Evolutionary conservation across 176 grass and related monocot species (phyloP).

Genomic region (Hordeum marinum): DNA sequence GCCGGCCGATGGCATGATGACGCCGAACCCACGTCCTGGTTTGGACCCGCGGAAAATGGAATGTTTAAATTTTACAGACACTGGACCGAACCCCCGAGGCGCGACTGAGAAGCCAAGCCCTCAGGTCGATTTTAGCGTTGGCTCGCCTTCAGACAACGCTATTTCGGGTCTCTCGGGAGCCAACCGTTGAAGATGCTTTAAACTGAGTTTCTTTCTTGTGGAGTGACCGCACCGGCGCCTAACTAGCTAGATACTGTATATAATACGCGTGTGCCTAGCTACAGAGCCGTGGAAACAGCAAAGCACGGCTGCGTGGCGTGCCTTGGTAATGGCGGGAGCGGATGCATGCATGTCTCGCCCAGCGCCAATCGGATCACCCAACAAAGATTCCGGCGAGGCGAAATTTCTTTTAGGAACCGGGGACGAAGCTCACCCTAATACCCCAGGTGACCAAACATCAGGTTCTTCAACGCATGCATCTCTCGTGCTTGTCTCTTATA

Average conservation of each 20-base stretch:
- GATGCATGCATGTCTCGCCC: slow-evolving; percentile 11
- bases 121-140: no score
- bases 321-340: slow-evolving; percentile 5
- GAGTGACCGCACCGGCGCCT: neutral
- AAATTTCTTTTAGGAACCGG: slow-evolving; percentile 11
- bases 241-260: neutral
- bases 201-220: no score
- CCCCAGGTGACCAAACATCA: neutral
- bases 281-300: neutral
- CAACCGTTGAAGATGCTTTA: no score
- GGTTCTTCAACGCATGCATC: slow-evolving; percentile 3
- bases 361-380: slow-evolving; percentile 1
- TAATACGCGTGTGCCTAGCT: neutral
- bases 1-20: no score
- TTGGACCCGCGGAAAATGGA: no score
- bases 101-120: no score
- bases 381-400: slow-evolving; percentile 25
- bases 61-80: no score
- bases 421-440: slow-evolving; percentile 14
- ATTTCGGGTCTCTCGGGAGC: no score
- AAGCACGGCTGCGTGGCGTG: neutral
- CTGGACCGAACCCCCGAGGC: no score
- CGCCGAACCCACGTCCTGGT: no score
- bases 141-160: no score
- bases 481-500: neutral